These are phyloP conservation scores for Agarophyton chilense DNA, from an alignment of 23 red algal genomes.

Conservation along the genomic window DNA sequence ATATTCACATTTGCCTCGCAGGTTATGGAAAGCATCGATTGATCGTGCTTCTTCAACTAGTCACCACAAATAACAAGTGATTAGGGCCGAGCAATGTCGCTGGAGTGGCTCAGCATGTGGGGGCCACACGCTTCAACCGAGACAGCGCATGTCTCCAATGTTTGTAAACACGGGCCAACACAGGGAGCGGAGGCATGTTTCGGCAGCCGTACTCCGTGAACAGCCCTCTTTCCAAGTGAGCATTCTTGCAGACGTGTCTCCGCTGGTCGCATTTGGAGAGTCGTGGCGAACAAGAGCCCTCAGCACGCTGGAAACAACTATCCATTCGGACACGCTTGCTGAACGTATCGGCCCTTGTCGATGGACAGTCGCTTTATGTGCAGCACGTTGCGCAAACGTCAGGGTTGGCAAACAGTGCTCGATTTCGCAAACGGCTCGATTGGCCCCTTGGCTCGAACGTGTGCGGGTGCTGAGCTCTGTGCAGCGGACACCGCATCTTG, in stretches of 20 bases:
- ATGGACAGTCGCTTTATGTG: background rate
- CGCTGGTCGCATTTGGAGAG: background rate
- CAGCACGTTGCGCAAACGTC: constrained; percentile 19
- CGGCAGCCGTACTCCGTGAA: background rate
- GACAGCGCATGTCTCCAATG: background rate
- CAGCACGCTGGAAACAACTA: background rate
- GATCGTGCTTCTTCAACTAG: constrained; percentile 1
- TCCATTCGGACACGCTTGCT: background rate
- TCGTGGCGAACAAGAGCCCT: background rate
- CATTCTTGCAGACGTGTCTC: constrained; percentile 37
- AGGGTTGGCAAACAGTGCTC: background rate
- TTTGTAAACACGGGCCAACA: background rate
- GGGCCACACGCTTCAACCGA: background rate
- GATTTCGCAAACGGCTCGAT: constrained; percentile 4
- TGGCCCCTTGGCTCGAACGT: background rate
- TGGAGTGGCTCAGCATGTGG: background rate
- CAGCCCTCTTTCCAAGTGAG: constrained; percentile 24
- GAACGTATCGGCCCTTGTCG: background rate
- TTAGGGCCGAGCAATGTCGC: constrained; percentile 5
- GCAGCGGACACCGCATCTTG: constrained; percentile 31
- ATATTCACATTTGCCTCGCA: background rate
- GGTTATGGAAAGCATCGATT: background rate
- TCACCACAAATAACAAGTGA: background rate
- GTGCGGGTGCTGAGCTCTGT: background rate
- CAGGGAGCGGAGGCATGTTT: constrained; percentile 32